These are phyloP conservation scores for Fusarium pseudonygamai DNA, from an alignment of 2,329 filamentous ascomycete genomes.

Conservation along the genomic window DNA sequence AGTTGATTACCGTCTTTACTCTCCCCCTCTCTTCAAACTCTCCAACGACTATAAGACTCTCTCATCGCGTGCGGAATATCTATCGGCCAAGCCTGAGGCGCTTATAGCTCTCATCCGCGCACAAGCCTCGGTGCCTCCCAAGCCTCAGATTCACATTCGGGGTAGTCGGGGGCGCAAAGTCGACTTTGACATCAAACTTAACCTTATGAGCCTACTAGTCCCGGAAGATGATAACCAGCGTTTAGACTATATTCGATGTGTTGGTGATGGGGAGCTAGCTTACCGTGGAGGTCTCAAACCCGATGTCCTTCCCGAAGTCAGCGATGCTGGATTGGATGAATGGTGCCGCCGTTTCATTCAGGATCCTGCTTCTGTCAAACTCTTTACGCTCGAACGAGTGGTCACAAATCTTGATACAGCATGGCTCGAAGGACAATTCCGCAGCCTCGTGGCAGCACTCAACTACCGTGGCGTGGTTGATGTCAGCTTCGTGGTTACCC, in stretches of 20 bases:
- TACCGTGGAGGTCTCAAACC: slow-evolving; percentile 58
- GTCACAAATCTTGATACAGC: slow-evolving; percentile 64
- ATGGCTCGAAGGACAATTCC: slow-evolving; percentile 64
- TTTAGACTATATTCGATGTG: slow-evolving; percentile 64
- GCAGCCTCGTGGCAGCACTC: slow-evolving; percentile 59
- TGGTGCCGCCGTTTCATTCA: slow-evolving; percentile 61
- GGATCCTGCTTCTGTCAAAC: slow-evolving; percentile 56
- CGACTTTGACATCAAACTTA: slow-evolving; percentile 65
- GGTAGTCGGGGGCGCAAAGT: slow-evolving; percentile 56
- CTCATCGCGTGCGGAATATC: slow-evolving; percentile 57
- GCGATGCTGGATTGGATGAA: slow-evolving; percentile 56
- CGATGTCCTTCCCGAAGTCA: slow-evolving; percentile 54
- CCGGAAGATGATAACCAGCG: slow-evolving; percentile 55
- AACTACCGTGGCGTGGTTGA: slow-evolving; percentile 61
- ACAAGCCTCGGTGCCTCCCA: slow-evolving; percentile 63
- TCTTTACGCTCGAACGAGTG: slow-evolving; percentile 61
- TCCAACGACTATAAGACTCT: slow-evolving; percentile 60
- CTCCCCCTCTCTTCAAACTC: slow-evolving; percentile 61
- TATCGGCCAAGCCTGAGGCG: slow-evolving; percentile 57
- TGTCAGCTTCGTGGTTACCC: slow-evolving; percentile 61
- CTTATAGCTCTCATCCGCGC: slow-evolving; percentile 58
- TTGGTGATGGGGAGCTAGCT: slow-evolving; percentile 59
- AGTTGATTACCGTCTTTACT: slow-evolving; percentile 63
- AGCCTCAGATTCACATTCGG: slow-evolving; percentile 61
- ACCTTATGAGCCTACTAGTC: slow-evolving; percentile 63